Evolutionary conservation across 805 yeast genomes (phyloP).

Genomic region (Saccharomycopsis selenospora): DNA sequence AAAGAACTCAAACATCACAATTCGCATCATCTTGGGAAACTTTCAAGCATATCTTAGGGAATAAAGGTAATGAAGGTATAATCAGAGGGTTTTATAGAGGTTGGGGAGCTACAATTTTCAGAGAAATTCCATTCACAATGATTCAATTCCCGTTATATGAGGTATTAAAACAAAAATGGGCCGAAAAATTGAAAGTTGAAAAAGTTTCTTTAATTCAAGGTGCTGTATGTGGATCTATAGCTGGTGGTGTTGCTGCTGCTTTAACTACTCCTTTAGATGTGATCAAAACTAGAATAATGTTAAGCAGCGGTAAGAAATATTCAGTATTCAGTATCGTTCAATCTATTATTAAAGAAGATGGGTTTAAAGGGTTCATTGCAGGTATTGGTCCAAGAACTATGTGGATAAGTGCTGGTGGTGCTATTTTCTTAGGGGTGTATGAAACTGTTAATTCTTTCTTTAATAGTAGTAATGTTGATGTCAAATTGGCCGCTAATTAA

Average conservation of each 20-base stretch:
- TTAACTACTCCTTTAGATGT: constrained; percentile 76
- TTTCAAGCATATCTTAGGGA: constrained; percentile 51
- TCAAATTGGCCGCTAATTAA: neutral
- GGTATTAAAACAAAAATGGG: constrained; percentile 58
- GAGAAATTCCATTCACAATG: constrained; percentile 95
- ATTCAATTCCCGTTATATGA: constrained; percentile 96
- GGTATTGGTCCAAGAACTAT: constrained; percentile 94
- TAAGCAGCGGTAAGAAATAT: constrained; percentile 42
- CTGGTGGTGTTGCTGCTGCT: constrained; percentile 81
- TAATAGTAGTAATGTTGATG: neutral
- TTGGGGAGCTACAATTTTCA: constrained; percentile 82
- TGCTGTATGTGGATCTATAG: constrained; percentile 77
- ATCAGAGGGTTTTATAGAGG: constrained; percentile 83
- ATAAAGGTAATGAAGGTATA: constrained; percentile 71
- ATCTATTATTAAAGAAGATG: constrained; percentile 62
- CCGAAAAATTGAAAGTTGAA: constrained; percentile 26
- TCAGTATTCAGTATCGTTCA: constrained; percentile 42
- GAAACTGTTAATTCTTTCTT: constrained; percentile 52
- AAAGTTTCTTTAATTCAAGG: constrained; percentile 63
- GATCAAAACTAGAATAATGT: constrained; percentile 80
- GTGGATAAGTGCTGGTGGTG: constrained; percentile 99
- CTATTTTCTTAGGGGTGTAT: constrained; percentile 90
- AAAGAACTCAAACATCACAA: constrained; percentile 76
- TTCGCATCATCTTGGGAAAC: constrained; percentile 56
- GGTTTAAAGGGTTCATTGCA: constrained; percentile 58